Conservation (phyloP, 2,329 filamentous ascomycete genomes). For the Verticillium klebahnii region DNA sequence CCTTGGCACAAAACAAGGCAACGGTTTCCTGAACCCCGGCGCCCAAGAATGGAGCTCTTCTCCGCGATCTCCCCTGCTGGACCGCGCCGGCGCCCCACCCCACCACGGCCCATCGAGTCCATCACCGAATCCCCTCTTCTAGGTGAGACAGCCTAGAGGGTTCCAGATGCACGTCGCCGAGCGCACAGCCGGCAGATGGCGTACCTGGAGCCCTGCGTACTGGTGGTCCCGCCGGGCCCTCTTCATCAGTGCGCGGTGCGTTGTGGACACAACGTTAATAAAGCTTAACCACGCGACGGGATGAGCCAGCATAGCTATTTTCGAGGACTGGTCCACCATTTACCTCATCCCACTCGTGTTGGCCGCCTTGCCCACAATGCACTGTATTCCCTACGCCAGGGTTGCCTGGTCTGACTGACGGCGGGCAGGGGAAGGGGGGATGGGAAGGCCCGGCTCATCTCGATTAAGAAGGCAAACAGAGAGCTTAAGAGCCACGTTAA, state of each 20-base stretch:
- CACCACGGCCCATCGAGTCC: neutral
- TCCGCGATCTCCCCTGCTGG: neutral
- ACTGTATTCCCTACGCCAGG: neutral
- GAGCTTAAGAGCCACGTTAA: neutral
- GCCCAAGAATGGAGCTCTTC: neutral
- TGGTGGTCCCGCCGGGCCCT: neutral
- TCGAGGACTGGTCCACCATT: too few species aligned
- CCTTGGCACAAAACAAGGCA: neutral
- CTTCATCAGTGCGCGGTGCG: neutral
- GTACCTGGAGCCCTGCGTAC: neutral
- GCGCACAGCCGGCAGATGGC: neutral
- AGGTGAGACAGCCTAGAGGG: neutral
- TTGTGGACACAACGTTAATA: neutral
- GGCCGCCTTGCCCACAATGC: too few species aligned
- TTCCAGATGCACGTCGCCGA: neutral
- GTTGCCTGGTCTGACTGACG: neutral
- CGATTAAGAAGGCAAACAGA: neutral
- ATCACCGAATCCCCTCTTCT: neutral
- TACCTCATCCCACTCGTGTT: too few species aligned
- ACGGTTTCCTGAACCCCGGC: neutral
- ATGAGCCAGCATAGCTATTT: neutral
- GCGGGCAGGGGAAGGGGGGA: neutral
- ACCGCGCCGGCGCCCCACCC: neutral
- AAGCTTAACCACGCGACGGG: neutral
- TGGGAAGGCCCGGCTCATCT: neutral